phyloP scores from a whole-genome alignment of 306 rosid species.

The Cicer chorassanicum region DNA sequence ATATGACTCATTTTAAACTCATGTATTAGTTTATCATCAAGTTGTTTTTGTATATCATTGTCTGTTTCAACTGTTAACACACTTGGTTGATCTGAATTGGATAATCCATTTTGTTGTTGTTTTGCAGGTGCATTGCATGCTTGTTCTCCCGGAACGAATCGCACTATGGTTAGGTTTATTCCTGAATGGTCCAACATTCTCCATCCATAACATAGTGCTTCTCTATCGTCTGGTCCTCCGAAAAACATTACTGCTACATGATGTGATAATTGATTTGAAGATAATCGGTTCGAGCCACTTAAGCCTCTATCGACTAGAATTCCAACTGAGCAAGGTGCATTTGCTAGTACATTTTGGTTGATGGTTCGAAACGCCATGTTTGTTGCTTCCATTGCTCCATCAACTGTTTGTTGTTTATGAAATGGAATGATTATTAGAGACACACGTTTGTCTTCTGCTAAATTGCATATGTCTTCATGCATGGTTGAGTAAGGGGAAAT shows the following conservation, averaged over 20 bases:
- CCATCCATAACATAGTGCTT: constrained; percentile 80
- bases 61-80: constrained; percentile 54
- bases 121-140: constrained; percentile 8
- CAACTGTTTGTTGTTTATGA: constrained; percentile 93
- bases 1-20: constrained; percentile 50
- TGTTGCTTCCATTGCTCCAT: constrained; percentile 92
- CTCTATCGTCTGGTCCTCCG: constrained; percentile 95
- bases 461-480: constrained; percentile 85
- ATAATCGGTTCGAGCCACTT: constrained; percentile 59
- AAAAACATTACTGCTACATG: constrained; percentile 67
- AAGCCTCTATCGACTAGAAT: constrained; percentile 84
- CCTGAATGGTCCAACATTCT: constrained; percentile 79
- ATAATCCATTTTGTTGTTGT: background rate
- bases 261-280: constrained; percentile 60
- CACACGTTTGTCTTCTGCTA: constrained; percentile 81
- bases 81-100: constrained; percentile 2
- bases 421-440: constrained; percentile 80
- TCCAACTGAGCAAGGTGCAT: constrained; percentile 88
- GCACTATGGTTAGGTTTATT: constrained; percentile 60
- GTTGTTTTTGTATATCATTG: constrained; percentile 52
- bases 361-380: constrained; percentile 69
- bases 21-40: constrained; percentile 60
- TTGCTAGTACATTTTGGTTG: constrained; percentile 74
- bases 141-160: constrained; percentile 58
- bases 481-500: constrained; percentile 90